These are phyloP conservation scores for Tetrapisispora namnaoensis DNA, from an alignment of 805 yeast species.

Conservation along the genomic window DNA sequence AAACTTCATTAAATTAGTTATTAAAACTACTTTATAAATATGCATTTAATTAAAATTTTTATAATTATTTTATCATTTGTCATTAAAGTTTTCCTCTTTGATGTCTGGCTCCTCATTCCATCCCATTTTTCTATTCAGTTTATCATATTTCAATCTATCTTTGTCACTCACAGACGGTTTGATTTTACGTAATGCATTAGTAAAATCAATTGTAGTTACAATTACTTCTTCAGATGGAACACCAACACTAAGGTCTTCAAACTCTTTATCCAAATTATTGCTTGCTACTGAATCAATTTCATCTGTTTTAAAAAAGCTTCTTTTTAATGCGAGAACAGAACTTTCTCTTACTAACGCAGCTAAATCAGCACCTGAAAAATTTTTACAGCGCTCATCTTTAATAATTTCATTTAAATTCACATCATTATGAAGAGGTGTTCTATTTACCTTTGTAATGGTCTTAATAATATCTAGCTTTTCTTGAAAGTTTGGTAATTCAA, in stretches of 20 bases:
- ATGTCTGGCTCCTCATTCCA: slow-evolving; percentile 44
- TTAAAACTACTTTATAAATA: neutral
- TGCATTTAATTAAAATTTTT: neutral
- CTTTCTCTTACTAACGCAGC: slow-evolving; percentile 90
- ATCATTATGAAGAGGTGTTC: slow-evolving; percentile 58
- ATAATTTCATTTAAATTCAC: slow-evolving; percentile 60
- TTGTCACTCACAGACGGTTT: slow-evolving; percentile 85
- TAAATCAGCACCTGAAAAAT: slow-evolving; percentile 93
- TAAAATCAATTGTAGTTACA: slow-evolving; percentile 62
- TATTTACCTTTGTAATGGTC: slow-evolving; percentile 61
- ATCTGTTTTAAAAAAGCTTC: slow-evolving; percentile 50
- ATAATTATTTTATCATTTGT: neutral
- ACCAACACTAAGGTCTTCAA: slow-evolving; percentile 32
- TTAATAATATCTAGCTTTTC: slow-evolving; percentile 77
- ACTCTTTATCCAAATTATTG: slow-evolving; percentile 35
- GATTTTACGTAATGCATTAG: slow-evolving; percentile 58
- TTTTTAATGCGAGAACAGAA: slow-evolving; percentile 78
- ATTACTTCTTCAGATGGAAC: slow-evolving; percentile 30
- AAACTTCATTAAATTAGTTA: neutral
- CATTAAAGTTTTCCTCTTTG: slow-evolving; percentile 7
- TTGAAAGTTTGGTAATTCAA: slow-evolving; percentile 70
- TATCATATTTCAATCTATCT: slow-evolving; percentile 70
- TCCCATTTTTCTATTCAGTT: slow-evolving; percentile 62
- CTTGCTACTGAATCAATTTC: slow-evolving; percentile 36
- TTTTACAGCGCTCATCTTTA: slow-evolving; percentile 68